Base-by-base conservation (phyloP, 2,329 filamentous ascomycete species). In the Aspergillus clavatus region DNA sequence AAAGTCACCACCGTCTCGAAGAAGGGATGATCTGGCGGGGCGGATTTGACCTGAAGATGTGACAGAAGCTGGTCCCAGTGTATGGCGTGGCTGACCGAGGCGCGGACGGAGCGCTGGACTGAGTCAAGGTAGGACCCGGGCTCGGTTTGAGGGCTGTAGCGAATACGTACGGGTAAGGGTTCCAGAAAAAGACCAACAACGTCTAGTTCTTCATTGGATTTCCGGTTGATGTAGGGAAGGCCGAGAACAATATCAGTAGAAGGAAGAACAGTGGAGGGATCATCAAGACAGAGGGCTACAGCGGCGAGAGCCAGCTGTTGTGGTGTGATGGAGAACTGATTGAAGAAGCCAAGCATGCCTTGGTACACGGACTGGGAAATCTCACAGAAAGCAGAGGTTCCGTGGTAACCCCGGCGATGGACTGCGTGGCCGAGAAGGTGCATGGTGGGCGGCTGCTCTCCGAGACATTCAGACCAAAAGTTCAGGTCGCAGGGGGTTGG, bases 101-200 rank as follows among this genome's bases (percentile, higher is more conserved):
- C 16, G 18, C 43, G 45, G 28, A 27, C 40, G 26, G 40, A 38
- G 7, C 31, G 24, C 23, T 23, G 31, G 5, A 47, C 38, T 2
- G 19, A 28, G 7, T 26, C 40, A 19, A 47, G 24, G 7, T 43
- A 47, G 1, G 35, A 24, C 7, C 6, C 10, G 7, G 27, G 3
- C 6, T 8, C 22, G 7, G 21, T 16, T 18, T 18, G 31, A n/a
- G n/a, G n/a, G n/a, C n/a, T n/a, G n/a, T n/a, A n/a, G n/a, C n/a
- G n/a, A 8, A 47, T 47, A 5, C 45, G 45, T 8, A 47, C 24
- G 11, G 45, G 40, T n/a, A 47, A 19, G 3, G 45, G 45, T 27
- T 47, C 45, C 18, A 47, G 45, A 12, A 47, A 47, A 8, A 47
- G 27, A 6, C 45, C 45, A 26, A 43, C 35, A 11, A 22, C 40